Conservation (phyloP, 2,329 filamentous ascomycete species). For the Aureobasidium melanogenum region DNA sequence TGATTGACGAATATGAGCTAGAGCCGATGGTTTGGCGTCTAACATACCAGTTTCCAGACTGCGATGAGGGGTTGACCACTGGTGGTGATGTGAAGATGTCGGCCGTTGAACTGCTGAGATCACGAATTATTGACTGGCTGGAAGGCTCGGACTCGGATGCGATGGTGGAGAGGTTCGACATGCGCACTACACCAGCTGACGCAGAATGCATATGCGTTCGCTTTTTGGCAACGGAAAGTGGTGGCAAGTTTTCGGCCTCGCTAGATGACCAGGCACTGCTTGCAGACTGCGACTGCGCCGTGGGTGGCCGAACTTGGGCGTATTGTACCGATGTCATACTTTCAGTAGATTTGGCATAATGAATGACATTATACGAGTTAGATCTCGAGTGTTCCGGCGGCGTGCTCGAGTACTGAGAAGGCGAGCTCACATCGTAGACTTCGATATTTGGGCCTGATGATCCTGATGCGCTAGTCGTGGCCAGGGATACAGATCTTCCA, state of each 20-base stretch:
- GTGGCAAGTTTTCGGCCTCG: conserved; percentile 21
- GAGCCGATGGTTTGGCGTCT: conserved; percentile 7
- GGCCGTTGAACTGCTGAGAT: conserved; percentile 15
- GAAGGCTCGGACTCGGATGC: conserved; percentile 24
- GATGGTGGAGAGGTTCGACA: conserved; percentile 26
- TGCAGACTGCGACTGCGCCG: conserved; percentile 12
- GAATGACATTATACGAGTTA: conserved; percentile 13
- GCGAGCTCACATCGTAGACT: conserved; percentile 6
- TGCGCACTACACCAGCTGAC: conserved; percentile 1
- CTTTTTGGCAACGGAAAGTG: conserved; percentile 26
- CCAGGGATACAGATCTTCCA: not conserved
- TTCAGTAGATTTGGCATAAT: conserved; percentile 13
- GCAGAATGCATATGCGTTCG: conserved; percentile 18
- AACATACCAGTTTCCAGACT: conserved; percentile 4
- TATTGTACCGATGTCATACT: conserved; percentile 12
- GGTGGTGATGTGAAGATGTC: conserved; percentile 8
- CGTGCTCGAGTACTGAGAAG: conserved; percentile 4
- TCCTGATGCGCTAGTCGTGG: not conserved
- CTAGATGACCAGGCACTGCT: conserved; percentile 14
- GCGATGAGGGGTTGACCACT: not conserved
- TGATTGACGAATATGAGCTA: not conserved
- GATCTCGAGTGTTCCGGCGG: conserved; percentile 8
- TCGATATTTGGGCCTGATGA: not conserved
- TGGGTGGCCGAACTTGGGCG: conserved; percentile 13
- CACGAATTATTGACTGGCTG: conserved; percentile 15